These are phyloP conservation scores for Malbranchea zuffiana DNA, from an alignment of 2,329 filamentous ascomycete species.

Conservation along the genomic window DNA sequence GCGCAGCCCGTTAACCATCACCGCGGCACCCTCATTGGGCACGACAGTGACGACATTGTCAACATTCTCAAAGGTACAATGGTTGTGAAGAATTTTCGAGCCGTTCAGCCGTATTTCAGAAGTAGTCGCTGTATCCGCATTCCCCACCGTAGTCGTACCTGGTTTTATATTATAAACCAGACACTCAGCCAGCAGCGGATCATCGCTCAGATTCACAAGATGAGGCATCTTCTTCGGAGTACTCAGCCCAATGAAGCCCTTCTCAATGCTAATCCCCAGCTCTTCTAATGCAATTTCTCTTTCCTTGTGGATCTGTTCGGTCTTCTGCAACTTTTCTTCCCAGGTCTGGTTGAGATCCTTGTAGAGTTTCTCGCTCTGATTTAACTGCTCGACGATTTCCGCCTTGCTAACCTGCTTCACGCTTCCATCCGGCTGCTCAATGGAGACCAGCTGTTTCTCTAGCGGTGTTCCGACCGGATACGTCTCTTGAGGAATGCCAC, in stretches of 20 bases:
- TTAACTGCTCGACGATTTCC: constrained; percentile 92
- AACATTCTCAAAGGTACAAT: constrained; percentile 87
- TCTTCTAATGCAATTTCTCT: constrained; percentile 90
- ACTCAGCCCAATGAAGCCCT: constrained; percentile 87
- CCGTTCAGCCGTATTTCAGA: constrained; percentile 91
- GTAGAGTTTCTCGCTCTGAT: constrained; percentile 91
- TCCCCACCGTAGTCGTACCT: constrained; percentile 85
- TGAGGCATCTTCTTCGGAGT: constrained; percentile 99
- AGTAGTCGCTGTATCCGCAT: constrained; percentile 72
- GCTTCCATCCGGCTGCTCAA: constrained; percentile 71
- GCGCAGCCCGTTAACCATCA: constrained; percentile 94
- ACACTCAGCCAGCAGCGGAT: constrained; percentile 87
- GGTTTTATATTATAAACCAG: constrained; percentile 97
- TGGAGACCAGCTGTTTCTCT: constrained; percentile 92
- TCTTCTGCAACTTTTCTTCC: constrained; percentile 93
- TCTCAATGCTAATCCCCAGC: constrained; percentile 96
- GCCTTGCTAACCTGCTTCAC: constrained; percentile 96
- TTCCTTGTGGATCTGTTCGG: constrained; percentile 95
- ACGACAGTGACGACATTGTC: constrained; percentile 89
- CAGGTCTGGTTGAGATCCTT: constrained; percentile 95
- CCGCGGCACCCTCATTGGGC: constrained; percentile 79
- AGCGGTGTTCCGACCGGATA: constrained; percentile 87
- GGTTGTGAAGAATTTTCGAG: constrained; percentile 79
- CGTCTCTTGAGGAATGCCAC: constrained; percentile 56
- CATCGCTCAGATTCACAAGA: constrained; percentile 93